These are phyloP conservation scores for Pleomassaria siparia DNA, from an alignment of 2,329 filamentous ascomycete species.

Conservation along the genomic window DNA sequence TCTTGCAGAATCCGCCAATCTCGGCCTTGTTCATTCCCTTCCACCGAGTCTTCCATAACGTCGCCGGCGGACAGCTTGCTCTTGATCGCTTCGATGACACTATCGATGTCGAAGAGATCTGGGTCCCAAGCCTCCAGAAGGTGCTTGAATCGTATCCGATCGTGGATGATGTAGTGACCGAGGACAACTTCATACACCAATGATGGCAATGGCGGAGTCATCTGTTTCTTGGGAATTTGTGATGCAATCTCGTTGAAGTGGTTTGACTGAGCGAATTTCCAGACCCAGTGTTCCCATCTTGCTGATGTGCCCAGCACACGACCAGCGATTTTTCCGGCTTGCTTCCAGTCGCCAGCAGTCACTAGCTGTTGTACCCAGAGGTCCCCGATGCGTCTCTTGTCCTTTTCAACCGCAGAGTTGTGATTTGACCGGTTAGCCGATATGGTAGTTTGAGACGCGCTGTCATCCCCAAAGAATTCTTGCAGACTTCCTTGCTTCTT, in stretches of 20 bases:
- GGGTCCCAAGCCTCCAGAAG: conserved; percentile 81
- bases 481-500: conserved; percentile 50
- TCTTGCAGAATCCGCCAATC: conserved; percentile 93
- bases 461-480: conserved; percentile 74
- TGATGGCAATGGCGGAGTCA: conserved; percentile 76
- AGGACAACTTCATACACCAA: conserved; percentile 87
- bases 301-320: conserved; percentile 78
- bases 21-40: conserved; percentile 69
- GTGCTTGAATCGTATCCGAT: conserved; percentile 74
- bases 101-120: conserved; percentile 78
- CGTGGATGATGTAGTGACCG: conserved; percentile 79
- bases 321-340: conserved; percentile 77
- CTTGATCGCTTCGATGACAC: conserved; percentile 76
- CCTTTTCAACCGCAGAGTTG: conserved; percentile 72
- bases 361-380: conserved; percentile 90
- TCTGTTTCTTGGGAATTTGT: conserved; percentile 75
- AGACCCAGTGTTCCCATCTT: conserved; percentile 95
- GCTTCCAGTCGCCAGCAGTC: conserved; percentile 70
- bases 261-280: conserved; percentile 81
- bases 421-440: conserved; percentile 57
- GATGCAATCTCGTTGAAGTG: conserved; percentile 88
- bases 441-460: conserved; percentile 60
- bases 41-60: conserved; percentile 72
- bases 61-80: conserved; percentile 77
- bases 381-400: conserved; percentile 89